Base-by-base conservation (phyloP, 768 basidiomycete species). In the Coprinellus micaceus region DNA sequence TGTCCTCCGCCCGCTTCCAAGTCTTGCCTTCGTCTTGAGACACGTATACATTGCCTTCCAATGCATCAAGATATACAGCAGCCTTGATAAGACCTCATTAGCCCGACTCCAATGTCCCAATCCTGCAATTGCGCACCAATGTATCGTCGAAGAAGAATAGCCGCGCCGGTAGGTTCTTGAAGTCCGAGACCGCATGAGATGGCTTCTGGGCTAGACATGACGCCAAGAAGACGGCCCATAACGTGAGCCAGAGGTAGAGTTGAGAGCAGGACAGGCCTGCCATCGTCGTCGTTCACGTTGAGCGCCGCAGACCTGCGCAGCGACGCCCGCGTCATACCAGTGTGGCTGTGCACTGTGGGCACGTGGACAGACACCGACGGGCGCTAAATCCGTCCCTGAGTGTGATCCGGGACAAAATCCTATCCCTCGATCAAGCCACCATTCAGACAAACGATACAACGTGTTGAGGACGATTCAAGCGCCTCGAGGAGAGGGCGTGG, bases 131-230 rank as follows among this genome's bases (percentile, higher is more conserved):
- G 52, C 64, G 63, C 62, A 95, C 95, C 28, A 86, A 71, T 6
- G 91, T 87, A 72, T 97, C 96, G 60, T 98, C 91, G 72, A 98
- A 97, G 79, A 94, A 98, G 75, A 89, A 90, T 52, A 96, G 67
- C 63, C 81, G 78, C 12, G 81, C 81, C 9, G 94, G 93, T 33
- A 90, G 73, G 68, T 89, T 89, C 47, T 81, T 64, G 69, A 96
- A 91, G 55, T 76, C 72, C 30, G 71, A 78, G 52, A 85, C 62
- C 5, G 71, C 58, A 60, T 79, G 72, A 57, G 78, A 66, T 62
- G 85, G 85, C 25, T 78, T 52, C 56, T 66, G 64, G 78, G 79
- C 39, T 52, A 52, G 13, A 36, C 46, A 41, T 26, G 49, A 10
- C 19, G 28, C 45, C 26, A 26, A 19, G n/a, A 44, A 25, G 24